Conservation (phyloP, 73 alveolate species). For the Uronychia setigera region DNA sequence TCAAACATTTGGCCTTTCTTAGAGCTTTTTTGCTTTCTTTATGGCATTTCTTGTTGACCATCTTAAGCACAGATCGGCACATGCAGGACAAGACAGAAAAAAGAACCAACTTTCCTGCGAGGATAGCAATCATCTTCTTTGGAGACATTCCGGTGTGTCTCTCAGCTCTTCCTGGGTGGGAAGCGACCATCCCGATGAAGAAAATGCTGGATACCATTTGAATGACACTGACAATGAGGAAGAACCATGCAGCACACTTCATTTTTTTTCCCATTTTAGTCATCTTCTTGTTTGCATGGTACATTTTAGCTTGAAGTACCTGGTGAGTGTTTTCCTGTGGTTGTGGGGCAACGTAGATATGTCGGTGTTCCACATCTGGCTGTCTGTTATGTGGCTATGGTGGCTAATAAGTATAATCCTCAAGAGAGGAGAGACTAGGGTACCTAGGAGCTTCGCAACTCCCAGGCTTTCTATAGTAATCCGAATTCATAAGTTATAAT, state of each 20-base stretch:
- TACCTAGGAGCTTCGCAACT: too few relatives aligned
- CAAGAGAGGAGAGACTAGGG: too few relatives aligned
- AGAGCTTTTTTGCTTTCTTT: not conserved
- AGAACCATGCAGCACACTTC: constrained; percentile 1
- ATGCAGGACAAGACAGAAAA: not conserved
- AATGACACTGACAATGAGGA: not conserved
- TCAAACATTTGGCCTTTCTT: not conserved
- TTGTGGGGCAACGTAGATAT: too few relatives aligned
- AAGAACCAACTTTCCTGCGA: not conserved
- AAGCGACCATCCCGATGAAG: not conserved
- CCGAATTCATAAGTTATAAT: too few relatives aligned
- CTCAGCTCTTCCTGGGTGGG: not conserved
- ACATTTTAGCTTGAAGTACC: not conserved
- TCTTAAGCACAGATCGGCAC: not conserved
- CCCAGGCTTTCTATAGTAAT: too few relatives aligned
- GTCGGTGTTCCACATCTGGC: too few relatives aligned
- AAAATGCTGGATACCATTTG: not conserved
- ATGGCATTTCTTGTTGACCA: not conserved
- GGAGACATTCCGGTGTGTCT: not conserved
- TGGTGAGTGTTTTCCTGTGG: not conserved
- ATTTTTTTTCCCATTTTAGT: not conserved
- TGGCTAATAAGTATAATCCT: too few relatives aligned
- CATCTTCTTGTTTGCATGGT: not conserved
- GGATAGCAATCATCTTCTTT: not conserved
- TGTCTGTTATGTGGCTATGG: too few relatives aligned